These are phyloP conservation scores for Somion occarium DNA, from an alignment of 1,284 basidiomycete genomes.

Conservation along the genomic window DNA sequence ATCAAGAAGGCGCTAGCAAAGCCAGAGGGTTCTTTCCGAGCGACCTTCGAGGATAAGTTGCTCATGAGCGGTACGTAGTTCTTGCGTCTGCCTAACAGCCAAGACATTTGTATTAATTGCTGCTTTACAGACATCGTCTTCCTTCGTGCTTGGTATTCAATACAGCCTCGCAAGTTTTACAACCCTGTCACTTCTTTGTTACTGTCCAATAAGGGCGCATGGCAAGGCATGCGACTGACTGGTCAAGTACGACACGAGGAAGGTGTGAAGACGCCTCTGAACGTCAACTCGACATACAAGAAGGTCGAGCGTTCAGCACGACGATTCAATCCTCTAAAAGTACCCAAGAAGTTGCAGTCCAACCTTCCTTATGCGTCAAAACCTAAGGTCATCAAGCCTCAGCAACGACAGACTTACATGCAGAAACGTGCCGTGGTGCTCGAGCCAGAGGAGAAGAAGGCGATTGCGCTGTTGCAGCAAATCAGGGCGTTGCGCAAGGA, in stretches of 20 bases:
- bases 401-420: conserved; percentile 76
- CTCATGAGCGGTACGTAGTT: conserved; percentile 81
- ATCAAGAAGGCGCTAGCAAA: conserved; percentile 94
- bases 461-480: conserved; percentile 91
- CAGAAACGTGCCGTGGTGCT: conserved; percentile 93
- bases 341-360: conserved; percentile 88
- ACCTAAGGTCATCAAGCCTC: conserved; percentile 78
- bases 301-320: conserved; percentile 74
- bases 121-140: conserved; percentile 83
- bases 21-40: conserved; percentile 93
- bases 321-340: conserved; percentile 88
- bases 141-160: conserved; percentile 94
- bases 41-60: conserved; percentile 98
- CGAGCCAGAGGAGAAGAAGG: conserved; percentile 92
- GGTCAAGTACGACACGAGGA: conserved; percentile 88
- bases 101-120: conserved; percentile 5
- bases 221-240: conserved; percentile 94
- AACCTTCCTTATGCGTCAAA: conserved; percentile 91
- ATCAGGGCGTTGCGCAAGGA: conserved; percentile 91
- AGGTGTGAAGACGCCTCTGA: conserved; percentile 77
- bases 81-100: not conserved
- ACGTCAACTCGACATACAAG: conserved; percentile 89
- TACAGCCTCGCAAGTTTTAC: conserved; percentile 94
- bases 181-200: conserved; percentile 94
- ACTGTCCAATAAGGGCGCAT: conserved; percentile 71